Base-by-base conservation (phyloP, 768 basidiomycete species). In the Amanita rubescens region DNA sequence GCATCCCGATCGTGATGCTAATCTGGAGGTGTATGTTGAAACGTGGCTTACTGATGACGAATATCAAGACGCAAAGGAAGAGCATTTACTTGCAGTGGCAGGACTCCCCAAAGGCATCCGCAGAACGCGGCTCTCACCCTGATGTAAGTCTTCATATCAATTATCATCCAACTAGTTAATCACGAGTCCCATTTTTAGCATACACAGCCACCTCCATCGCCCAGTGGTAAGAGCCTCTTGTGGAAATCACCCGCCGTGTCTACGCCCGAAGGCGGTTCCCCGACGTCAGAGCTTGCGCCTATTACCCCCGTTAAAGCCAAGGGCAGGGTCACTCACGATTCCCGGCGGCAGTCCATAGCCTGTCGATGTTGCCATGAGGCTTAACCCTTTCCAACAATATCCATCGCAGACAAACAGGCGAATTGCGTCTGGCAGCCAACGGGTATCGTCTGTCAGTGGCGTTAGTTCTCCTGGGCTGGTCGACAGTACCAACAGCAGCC, bases 31-130 rank as follows among this genome's bases (percentile, higher is more conserved):
- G 27, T 85, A 77, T 59, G 77, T 90, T n/a, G 88, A 90, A 64
- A 75, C 73, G 17, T 92, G 89, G 89, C 73, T 89, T 50, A 81
- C 81, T 10, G 87, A 90, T 52, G 85, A 82, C 53, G 82, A 87
- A 59, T 85, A 87, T 64, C 71, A 74, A 47, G 74, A 75, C 45
- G 83, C 85, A 1, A 87, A 87, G 58, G 73, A 75, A 15, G 72
- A 75, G 37, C 76, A 75, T 53, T 71, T 80, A 34, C 65, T 90
- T 15, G 82, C 80, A 15, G 3, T 87, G 85, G 85, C 87, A 88
- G 62, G 85, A 87, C 56, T 68, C 74, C 14, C 72, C 73, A 20
- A 73, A 71, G 53, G 64, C 69, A 10, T 67, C 71, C 15, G 64
- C 60, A 33, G 79, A 79, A 60, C 71, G 76, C 32, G 68, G 70